These are phyloP conservation scores for Penicillium griseofulvum DNA, from an alignment of 2,329 filamentous ascomycete genomes.

Conservation along the genomic window DNA sequence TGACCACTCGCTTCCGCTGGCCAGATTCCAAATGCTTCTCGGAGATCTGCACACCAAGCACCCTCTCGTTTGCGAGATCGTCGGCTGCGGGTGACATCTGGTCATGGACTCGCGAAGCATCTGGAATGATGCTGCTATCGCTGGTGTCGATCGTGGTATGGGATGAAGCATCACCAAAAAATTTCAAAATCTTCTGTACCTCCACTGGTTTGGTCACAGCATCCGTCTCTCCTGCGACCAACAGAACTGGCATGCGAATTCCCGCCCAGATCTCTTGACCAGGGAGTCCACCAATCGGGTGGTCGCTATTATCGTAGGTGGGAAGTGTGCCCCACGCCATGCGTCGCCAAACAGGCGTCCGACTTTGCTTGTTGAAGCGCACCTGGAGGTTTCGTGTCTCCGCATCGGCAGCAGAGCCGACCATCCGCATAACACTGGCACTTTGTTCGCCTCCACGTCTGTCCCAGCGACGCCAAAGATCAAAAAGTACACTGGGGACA, in stretches of 20 bases:
- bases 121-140: conserved; percentile 28
- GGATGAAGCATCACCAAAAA: conserved; percentile 32
- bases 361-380: conserved; percentile 71
- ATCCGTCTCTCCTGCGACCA: conserved; percentile 77
- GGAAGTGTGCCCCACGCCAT: conserved; percentile 74
- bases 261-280: conserved; percentile 69
- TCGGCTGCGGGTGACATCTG: conserved; percentile 16
- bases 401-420: conserved; percentile 41
- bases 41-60: conserved; percentile 25
- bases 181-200: conserved; percentile 62
- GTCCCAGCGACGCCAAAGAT: conserved; percentile 75
- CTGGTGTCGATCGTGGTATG: conserved; percentile 27
- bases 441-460: conserved; percentile 74
- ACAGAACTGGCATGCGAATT: conserved; percentile 69
- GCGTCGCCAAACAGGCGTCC: conserved; percentile 75
- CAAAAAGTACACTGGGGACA: conserved; percentile 67
- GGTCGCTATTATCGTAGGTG: conserved; percentile 48
- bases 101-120: conserved; percentile 32
- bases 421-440: conserved; percentile 73
- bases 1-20: conserved; percentile 55
- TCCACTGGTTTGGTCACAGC: conserved; percentile 70
- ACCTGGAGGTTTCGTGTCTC: conserved; percentile 45
- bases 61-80: conserved; percentile 27
- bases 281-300: conserved; percentile 63
- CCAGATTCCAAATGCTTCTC: conserved; percentile 18